These are phyloP conservation scores for Blastobotrys robertii DNA, from an alignment of 805 yeast genomes.

Conservation along the genomic window DNA sequence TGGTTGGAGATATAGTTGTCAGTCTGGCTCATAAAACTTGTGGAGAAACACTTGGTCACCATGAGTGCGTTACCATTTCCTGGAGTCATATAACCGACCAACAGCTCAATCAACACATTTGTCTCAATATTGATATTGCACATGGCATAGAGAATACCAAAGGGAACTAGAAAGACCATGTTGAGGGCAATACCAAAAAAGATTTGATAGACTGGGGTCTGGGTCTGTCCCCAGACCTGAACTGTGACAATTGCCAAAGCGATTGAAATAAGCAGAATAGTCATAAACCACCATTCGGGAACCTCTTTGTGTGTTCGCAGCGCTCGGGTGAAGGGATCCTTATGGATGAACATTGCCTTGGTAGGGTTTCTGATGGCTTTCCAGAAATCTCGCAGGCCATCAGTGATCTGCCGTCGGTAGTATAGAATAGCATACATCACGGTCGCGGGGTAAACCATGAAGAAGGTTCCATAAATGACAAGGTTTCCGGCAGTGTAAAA, in stretches of 20 bases:
- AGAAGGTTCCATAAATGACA: conserved; percentile 43
- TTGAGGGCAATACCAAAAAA: conserved; percentile 48
- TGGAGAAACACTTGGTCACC: conserved; percentile 34
- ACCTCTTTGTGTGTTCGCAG: conserved; percentile 41
- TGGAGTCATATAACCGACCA: conserved; percentile 56
- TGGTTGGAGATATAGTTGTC: conserved; percentile 39
- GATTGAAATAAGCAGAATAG: conserved; percentile 35
- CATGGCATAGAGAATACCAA: conserved; percentile 50
- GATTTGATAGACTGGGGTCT: conserved; percentile 44
- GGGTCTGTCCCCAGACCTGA: conserved; percentile 35
- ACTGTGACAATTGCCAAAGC: conserved; percentile 34
- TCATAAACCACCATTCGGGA: conserved; percentile 43
- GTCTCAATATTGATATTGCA: conserved; percentile 52
- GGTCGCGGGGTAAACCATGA: conserved; percentile 44
- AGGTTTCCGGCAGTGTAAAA: conserved; percentile 47
- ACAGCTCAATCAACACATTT: conserved; percentile 50
- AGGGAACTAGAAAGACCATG: conserved; percentile 50
- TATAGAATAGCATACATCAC: conserved; percentile 32
- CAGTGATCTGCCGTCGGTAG: background rate
- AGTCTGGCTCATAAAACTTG: conserved; percentile 19
- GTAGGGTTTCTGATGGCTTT: conserved; percentile 22
- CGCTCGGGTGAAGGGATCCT: conserved; percentile 41
- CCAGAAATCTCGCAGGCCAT: conserved; percentile 1
- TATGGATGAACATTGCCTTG: conserved; percentile 4
- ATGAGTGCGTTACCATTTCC: conserved; percentile 51